phyloP scores from a whole-genome alignment of 441 rosid genomes.

The Syzygium malaccense region DNA sequence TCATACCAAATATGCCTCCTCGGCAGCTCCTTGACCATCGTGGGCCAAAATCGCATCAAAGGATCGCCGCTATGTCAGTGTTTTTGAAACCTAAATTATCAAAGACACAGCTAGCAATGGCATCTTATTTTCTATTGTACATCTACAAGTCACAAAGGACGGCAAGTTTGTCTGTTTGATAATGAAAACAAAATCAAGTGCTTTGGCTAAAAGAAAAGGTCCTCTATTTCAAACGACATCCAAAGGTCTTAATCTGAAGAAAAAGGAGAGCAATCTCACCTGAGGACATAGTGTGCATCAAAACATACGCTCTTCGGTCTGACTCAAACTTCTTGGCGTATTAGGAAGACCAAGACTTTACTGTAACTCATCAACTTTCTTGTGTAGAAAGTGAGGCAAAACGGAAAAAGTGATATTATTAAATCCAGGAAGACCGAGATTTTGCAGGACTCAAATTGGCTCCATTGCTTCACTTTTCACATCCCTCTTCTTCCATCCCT shows the following conservation, averaged over 20 bases:
- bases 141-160: background rate
- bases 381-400: background rate
- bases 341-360: background rate
- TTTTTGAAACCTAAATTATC: background rate
- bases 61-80: background rate
- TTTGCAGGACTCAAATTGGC: too few species aligned
- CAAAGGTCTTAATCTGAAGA: background rate
- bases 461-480: too few species aligned
- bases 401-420: too few species aligned
- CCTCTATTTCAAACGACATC: background rate
- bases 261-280: background rate
- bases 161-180: background rate
- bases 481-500: background rate
- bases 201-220: background rate
- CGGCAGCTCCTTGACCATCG: background rate
- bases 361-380: background rate
- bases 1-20: background rate
- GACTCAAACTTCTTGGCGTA: background rate
- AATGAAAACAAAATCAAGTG: background rate
- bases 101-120: background rate
- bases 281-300: background rate
- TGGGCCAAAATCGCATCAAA: background rate
- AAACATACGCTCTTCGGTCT: background rate
- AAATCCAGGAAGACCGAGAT: too few species aligned
- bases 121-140: background rate